These are phyloP conservation scores for Rhynchospora breviuscula DNA, from an alignment of 176 grass and related monocot species.

Conservation along the genomic window DNA sequence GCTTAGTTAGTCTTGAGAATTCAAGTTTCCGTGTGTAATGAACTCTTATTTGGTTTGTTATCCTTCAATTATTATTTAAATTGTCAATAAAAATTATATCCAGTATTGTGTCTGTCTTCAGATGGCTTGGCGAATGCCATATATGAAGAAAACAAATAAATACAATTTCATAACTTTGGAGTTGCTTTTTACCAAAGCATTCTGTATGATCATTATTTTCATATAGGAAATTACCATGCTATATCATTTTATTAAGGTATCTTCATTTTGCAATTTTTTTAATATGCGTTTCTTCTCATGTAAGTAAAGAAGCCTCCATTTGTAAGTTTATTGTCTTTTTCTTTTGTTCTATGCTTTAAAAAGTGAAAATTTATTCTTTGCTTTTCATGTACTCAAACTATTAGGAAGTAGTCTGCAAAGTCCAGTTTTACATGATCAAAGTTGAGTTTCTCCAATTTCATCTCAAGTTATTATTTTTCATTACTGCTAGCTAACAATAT, in stretches of 20 bases:
- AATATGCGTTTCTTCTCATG: constrained; percentile 3
- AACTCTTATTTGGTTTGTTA: neutral
- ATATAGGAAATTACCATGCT: neutral
- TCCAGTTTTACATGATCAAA: neutral
- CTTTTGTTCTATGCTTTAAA: neutral
- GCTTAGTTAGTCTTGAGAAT: neutral
- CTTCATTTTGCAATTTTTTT: neutral
- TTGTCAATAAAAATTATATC: too few species aligned
- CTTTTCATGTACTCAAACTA: neutral
- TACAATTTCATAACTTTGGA: neutral
- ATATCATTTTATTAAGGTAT: neutral
- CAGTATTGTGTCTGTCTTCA: too few species aligned
- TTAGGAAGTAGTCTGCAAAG: neutral
- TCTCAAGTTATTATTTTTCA: neutral
- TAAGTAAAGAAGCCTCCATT: neutral
- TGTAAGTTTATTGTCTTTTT: neutral
- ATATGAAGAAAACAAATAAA: neutral
- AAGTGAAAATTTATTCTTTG: constrained; percentile 4
- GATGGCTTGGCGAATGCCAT: too few species aligned
- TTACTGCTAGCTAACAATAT: neutral
- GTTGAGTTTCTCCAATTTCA: neutral
- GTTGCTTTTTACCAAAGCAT: neutral
- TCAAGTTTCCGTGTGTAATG: neutral
- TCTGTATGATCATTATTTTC: neutral
- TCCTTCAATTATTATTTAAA: too few species aligned